Conservation (phyloP, 2,329 filamentous ascomycete genomes). For the Calonectria henricotiae region DNA sequence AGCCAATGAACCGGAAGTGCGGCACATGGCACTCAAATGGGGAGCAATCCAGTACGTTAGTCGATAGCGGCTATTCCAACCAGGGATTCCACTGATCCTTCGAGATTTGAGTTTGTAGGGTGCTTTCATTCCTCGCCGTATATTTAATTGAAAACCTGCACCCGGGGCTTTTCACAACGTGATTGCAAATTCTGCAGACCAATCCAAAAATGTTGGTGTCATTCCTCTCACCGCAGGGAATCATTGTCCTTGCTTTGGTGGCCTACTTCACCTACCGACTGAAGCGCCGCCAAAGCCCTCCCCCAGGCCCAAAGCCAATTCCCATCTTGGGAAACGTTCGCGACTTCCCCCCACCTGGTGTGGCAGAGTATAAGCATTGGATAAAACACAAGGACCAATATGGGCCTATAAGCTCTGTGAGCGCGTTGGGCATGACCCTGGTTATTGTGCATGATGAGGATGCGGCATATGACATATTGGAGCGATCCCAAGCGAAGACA, state of each 20-base stretch:
- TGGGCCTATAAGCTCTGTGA: slow-evolving; percentile 15
- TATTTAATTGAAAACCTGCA: too few relatives aligned
- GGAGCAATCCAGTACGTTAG: too few relatives aligned
- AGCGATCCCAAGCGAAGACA: background rate
- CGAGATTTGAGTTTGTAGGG: too few relatives aligned
- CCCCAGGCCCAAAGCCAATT: background rate
- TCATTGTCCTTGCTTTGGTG: slow-evolving; percentile 3
- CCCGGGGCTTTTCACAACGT: too few relatives aligned
- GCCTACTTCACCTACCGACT: background rate
- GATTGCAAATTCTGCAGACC: background rate
- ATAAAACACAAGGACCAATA: slow-evolving; percentile 2
- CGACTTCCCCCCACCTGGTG: background rate
- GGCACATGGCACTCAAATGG: too few relatives aligned
- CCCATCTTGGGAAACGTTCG: background rate
- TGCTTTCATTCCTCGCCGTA: too few relatives aligned
- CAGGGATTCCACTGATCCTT: too few relatives aligned
- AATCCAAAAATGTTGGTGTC: background rate
- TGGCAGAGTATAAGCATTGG: slow-evolving; percentile 15
- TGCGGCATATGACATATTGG: background rate
- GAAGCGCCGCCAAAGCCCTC: background rate
- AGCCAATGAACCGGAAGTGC: too few relatives aligned
- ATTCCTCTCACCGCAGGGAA: background rate
- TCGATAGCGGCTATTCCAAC: too few relatives aligned
- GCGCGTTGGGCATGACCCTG: background rate
- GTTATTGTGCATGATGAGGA: slow-evolving; percentile 4